Conservation (phyloP, 129 eudicot species). For the Flaveria robusta region DNA sequence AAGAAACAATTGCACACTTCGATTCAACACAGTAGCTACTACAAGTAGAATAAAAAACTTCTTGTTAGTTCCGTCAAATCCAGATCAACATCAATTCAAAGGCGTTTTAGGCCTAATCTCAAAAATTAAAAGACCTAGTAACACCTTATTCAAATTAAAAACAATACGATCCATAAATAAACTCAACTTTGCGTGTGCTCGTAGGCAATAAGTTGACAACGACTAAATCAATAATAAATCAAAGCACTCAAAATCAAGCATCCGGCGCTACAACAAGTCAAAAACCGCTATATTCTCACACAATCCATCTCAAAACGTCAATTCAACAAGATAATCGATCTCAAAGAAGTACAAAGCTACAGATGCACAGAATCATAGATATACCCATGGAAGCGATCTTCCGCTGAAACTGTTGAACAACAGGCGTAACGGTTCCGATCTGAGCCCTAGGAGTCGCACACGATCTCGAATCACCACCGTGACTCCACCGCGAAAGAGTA, state of each 20-base stretch:
- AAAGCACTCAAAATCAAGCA: not conserved
- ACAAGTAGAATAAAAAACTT: not conserved
- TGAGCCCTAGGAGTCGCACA: conserved; percentile 49
- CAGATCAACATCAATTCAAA: not conserved
- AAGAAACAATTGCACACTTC: conserved; percentile 1
- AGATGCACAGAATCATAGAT: not conserved
- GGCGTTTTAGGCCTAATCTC: not conserved
- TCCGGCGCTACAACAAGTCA: not conserved
- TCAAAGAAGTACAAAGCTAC: not conserved
- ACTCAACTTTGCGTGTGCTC: not conserved
- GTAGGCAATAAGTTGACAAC: conserved; percentile 22
- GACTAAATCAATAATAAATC: conserved; percentile 2
- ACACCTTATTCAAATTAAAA: not conserved
- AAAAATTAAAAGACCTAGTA: not conserved
- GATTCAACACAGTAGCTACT: not conserved
- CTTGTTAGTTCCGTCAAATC: conserved; percentile 13
- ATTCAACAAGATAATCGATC: conserved; percentile 22
- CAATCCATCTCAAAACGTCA: conserved; percentile 3
- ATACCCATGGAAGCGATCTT: conserved; percentile 73
- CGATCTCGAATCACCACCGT: conserved; percentile 63
- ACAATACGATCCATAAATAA: not conserved
- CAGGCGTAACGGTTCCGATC: conserved; percentile 50
- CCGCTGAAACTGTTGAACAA: conserved; percentile 48
- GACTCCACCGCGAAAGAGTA: conserved; percentile 53
- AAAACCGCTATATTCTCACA: not conserved